Percentiles rank a stretch among this genome's conserved stretches.
phyloP scores from a whole-genome alignment of 2,329 filamentous ascomycete species.

The Blastomyces emzantsi region DNA sequence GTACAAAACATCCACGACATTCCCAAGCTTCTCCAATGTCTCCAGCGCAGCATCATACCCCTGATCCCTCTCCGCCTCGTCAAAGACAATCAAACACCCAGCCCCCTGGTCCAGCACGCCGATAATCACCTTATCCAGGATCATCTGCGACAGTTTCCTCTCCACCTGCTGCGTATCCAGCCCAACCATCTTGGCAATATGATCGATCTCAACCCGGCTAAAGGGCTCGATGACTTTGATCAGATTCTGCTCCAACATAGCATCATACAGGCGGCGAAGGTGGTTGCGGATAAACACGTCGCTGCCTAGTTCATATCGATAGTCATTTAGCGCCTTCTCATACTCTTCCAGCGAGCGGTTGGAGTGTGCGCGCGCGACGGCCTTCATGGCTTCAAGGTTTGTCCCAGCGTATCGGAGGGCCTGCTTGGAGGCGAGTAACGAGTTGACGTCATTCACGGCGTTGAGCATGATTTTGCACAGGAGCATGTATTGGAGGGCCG shows the following conservation, averaged over 20 bases:
- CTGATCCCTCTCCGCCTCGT: slow-evolving; percentile 88
- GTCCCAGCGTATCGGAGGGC: slow-evolving; percentile 93
- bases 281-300: slow-evolving; percentile 97
- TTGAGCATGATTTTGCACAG: slow-evolving; percentile 99
- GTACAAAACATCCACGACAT: slow-evolving; percentile 94
- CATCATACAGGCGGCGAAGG: slow-evolving; percentile 89
- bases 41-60: slow-evolving; percentile 88
- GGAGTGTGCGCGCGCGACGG: slow-evolving; percentile 87
- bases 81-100: slow-evolving; percentile 94
- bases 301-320: slow-evolving; percentile 86
- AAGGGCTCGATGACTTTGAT: slow-evolving; percentile 99
- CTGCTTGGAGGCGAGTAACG: slow-evolving; percentile 90
- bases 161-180: slow-evolving; percentile 95
- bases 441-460: slow-evolving; percentile 88
- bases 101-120: slow-evolving; percentile 94
- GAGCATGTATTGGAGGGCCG: slow-evolving; percentile 97
- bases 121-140: slow-evolving; percentile 96
- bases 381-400: slow-evolving; percentile 98
- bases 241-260: slow-evolving; percentile 98
- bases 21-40: slow-evolving; percentile 95
- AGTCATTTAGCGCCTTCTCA: slow-evolving; percentile 80
- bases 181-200: slow-evolving; percentile 96
- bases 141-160: slow-evolving; percentile 98
- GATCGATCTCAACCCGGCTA: slow-evolving; percentile 89
- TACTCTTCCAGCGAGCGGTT: slow-evolving; percentile 97